phyloP scores from a whole-genome alignment of 176 grass and related monocot genomes.

The Oryza glumipatula region DNA sequence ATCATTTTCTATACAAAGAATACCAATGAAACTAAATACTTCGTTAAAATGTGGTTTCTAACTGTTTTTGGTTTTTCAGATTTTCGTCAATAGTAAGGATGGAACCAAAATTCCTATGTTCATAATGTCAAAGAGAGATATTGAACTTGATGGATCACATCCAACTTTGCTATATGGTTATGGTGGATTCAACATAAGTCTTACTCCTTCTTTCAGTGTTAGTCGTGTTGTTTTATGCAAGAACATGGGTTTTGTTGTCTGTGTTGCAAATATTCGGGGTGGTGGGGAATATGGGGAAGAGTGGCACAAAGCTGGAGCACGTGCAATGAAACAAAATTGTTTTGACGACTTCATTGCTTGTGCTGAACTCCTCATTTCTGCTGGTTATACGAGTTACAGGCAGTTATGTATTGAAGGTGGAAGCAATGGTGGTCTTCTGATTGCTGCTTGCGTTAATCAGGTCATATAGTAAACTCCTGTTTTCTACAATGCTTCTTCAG shows the following conservation, averaged over 20 bases:
- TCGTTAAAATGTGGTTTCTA: slow-evolving; percentile 9
- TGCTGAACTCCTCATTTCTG: slow-evolving; percentile 77
- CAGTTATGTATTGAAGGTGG: slow-evolving; percentile 89
- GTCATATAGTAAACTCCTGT: slow-evolving; percentile 28
- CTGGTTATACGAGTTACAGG: slow-evolving; percentile 67
- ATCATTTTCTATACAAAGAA: neutral
- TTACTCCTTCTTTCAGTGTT: slow-evolving; percentile 81
- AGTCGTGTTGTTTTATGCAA: slow-evolving; percentile 73
- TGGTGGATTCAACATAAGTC: slow-evolving; percentile 86
- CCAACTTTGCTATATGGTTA: slow-evolving; percentile 91
- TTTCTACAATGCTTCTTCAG: neutral
- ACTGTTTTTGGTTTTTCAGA: slow-evolving; percentile 46
- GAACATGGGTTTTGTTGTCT: slow-evolving; percentile 71
- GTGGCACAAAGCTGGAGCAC: slow-evolving; percentile 96
- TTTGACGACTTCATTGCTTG: slow-evolving; percentile 91
- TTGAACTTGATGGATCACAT: slow-evolving; percentile 77
- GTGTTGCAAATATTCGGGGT: slow-evolving; percentile 88
- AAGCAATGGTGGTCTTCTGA: slow-evolving; percentile 96
- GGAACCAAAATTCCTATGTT: slow-evolving; percentile 92
- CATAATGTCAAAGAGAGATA: slow-evolving; percentile 77
- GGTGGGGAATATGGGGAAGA: slow-evolving; percentile 99
- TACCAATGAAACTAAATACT: neutral
- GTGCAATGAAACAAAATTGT: slow-evolving; percentile 89
- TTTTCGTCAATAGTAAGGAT: slow-evolving; percentile 83
- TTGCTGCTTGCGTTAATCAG: slow-evolving; percentile 95